These are phyloP conservation scores for Solanum virginianum DNA, from an alignment of 257 asterid species.

Conservation along the genomic window DNA sequence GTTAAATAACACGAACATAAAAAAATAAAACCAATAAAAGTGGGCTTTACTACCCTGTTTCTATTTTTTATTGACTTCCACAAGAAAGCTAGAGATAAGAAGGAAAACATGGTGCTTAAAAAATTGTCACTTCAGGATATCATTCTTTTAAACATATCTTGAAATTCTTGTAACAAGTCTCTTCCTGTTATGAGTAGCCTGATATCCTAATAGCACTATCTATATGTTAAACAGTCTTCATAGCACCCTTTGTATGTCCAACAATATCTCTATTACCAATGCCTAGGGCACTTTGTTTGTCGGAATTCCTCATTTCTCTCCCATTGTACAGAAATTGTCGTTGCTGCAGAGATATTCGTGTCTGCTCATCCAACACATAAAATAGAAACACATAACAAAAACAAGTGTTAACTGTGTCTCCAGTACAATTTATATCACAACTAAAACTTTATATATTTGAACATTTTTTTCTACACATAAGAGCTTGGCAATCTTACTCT, in stretches of 20 bases:
- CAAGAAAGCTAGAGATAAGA: background rate
- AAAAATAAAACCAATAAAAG: background rate
- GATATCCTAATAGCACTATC: background rate
- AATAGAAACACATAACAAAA: background rate
- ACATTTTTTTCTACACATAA: too few species aligned
- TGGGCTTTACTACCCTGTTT: background rate
- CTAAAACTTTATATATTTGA: background rate
- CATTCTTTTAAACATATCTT: background rate
- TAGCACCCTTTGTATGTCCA: background rate
- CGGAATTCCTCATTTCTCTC: slow-evolving; percentile 62
- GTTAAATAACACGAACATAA: background rate
- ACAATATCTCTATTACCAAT: slow-evolving; percentile 59
- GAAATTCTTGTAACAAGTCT: background rate
- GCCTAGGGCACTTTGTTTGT: slow-evolving; percentile 59
- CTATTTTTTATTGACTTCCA: background rate
- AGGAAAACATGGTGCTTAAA: background rate
- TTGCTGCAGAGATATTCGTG: slow-evolving; percentile 63
- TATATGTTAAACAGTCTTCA: background rate
- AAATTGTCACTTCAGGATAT: background rate
- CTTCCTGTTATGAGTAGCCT: background rate
- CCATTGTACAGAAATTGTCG: slow-evolving; percentile 79
- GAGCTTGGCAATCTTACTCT: too few species aligned
- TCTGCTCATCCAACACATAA: slow-evolving; percentile 33
- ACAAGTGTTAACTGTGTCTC: too few species aligned
- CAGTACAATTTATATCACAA: background rate